Conservation (phyloP, 306 rosid species). For the Lathyrus aphaca region DNA sequence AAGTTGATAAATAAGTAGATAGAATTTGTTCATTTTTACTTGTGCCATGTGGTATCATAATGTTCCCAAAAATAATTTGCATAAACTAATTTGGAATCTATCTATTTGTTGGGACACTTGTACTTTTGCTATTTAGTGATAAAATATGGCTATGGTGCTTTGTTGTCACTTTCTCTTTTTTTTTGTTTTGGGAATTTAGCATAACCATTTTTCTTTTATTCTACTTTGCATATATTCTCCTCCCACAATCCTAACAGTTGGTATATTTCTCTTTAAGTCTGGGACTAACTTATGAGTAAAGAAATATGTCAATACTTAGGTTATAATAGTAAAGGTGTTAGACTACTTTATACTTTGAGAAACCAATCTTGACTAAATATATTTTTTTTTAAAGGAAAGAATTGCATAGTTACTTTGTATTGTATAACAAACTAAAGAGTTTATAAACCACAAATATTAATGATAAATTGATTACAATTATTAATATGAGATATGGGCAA, state of each 20-base stretch:
- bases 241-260: slow-evolving; percentile 24
- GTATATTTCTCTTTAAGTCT: slow-evolving; percentile 25
- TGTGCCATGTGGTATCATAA: slow-evolving; percentile 11
- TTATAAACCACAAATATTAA: too few species aligned
- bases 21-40: background rate
- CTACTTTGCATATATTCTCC: slow-evolving; percentile 55
- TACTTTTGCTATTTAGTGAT: slow-evolving; percentile 14
- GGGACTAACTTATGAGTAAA: slow-evolving; percentile 12
- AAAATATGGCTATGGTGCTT: slow-evolving; percentile 25
- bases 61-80: background rate
- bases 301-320: background rate
- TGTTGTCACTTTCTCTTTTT: slow-evolving; percentile 24
- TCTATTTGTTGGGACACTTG: slow-evolving; percentile 30
- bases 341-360: background rate
- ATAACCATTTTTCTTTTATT: background rate
- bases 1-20: background rate
- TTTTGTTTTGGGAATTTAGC: slow-evolving; percentile 26
- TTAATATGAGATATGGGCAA: too few species aligned
- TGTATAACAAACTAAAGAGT: too few species aligned
- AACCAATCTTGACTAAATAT: background rate
- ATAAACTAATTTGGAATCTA: slow-evolving; percentile 28
- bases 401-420: too few species aligned
- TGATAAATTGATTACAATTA: too few species aligned
- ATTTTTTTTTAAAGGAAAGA: too few species aligned
- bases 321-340: background rate